A percentile compares a stretch with the other conserved stretches of the same genome.
Conservation (phyloP, 2,329 filamentous ascomycete species). For the Sclerotinia glacialis region DNA sequence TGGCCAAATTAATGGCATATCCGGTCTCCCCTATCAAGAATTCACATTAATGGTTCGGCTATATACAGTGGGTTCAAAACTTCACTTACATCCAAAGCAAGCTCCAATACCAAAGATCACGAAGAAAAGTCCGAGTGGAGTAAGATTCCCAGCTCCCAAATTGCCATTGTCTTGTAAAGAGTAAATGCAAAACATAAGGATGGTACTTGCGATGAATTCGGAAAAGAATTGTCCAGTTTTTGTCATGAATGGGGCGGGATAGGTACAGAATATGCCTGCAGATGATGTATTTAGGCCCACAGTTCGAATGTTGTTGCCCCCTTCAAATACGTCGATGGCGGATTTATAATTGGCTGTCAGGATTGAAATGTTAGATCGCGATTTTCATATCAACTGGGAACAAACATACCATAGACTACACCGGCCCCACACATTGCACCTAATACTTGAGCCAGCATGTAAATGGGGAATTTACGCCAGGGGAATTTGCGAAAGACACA, state of each 20-base stretch:
- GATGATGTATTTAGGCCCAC: constrained; percentile 52
- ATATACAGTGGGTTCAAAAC: background rate
- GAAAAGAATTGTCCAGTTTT: constrained; percentile 68
- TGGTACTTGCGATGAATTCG: constrained; percentile 64
- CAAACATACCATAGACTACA: constrained; percentile 40
- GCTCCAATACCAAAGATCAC: constrained; percentile 71
- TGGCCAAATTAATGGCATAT: constrained; percentile 71
- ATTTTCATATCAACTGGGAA: no score
- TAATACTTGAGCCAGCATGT: constrained; percentile 62
- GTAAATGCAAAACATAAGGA: constrained; percentile 72
- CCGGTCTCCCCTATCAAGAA: constrained; percentile 62
- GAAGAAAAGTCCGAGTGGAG: constrained; percentile 65
- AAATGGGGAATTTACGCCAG: constrained; percentile 67
- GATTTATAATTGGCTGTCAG: constrained; percentile 57
- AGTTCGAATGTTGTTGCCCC: constrained; percentile 57
- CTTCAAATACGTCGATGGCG: constrained; percentile 66
- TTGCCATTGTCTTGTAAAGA: constrained; percentile 61
- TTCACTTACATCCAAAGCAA: constrained; percentile 54
- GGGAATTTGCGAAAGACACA: constrained; percentile 62
- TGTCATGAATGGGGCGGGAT: constrained; percentile 62
- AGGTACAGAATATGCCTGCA: constrained; percentile 71
- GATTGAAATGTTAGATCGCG: background rate
- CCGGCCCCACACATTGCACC: constrained; percentile 63
- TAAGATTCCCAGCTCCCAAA: constrained; percentile 49
- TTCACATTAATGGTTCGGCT: background rate